A percentile compares a stretch with the other conserved stretches of the same genome.
These are phyloP conservation scores for Pseudoturritis turrita DNA, from an alignment of 345 rosid species.

Conservation along the genomic window DNA sequence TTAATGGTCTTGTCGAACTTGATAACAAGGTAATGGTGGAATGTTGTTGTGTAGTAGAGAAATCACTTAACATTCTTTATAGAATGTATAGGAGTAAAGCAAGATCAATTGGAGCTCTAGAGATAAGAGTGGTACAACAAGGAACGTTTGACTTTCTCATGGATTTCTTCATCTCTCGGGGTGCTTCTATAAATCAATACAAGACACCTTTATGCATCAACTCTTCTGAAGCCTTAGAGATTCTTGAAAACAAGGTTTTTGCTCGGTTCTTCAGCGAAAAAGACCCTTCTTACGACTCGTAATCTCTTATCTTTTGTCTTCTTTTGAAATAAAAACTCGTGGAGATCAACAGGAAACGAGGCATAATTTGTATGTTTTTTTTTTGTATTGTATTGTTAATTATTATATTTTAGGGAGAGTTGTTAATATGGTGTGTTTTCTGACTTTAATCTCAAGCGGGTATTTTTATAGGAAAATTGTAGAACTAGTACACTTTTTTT, in stretches of 20 bases:
- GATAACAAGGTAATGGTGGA: conserved; percentile 41
- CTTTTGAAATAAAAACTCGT: no score
- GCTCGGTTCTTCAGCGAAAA: not conserved
- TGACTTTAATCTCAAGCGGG: no score
- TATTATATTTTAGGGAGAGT: no score
- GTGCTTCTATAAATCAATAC: conserved; percentile 59
- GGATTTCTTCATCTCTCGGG: conserved; percentile 54
- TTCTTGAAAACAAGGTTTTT: not conserved
- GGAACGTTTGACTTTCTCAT: conserved; percentile 58
- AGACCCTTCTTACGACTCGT: no score
- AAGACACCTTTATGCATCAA: conserved; percentile 58
- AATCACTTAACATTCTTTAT: conserved; percentile 44
- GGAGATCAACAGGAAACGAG: no score
- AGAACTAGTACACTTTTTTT: no score
- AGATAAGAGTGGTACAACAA: conserved; percentile 52
- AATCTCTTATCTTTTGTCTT: no score
- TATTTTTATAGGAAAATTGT: no score
- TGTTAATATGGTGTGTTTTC: no score
- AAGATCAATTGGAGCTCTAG: conserved; percentile 43
- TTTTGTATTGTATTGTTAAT: no score
- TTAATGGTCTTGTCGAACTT: conserved; percentile 14
- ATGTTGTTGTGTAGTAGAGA: conserved; percentile 55
- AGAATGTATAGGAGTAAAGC: conserved; percentile 37
- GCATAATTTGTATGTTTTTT: no score
- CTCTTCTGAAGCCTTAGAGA: conserved; percentile 28